Base-by-base conservation (phyloP, 2,329 filamentous ascomycete species). In the Cercospora berteroae region DNA sequence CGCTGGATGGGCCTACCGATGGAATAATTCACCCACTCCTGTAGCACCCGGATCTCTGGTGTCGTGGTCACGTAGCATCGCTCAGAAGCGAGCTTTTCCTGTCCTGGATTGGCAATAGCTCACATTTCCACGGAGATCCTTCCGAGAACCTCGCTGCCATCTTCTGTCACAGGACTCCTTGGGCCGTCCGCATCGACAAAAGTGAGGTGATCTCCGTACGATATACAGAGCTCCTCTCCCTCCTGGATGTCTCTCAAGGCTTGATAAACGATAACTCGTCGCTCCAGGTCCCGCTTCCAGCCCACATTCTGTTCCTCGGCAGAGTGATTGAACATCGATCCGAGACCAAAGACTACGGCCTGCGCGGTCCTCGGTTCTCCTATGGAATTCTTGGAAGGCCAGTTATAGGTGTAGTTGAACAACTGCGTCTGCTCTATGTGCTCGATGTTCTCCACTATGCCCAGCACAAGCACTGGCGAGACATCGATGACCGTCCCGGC, bases 291-390 rank as follows among this genome's bases (percentile, higher is more conserved):
- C 23, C 84, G 78, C 69, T 80, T 80, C 85, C 85, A 87, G 3
- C 82, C 84, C 4, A 87, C 83, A 72, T 88, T 88, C 70, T 87
- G 85, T 29, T 80, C 70, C 10, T 77, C 71, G 0, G 75, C 77
- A 3, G 84, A 85, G 70, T 88, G 85, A 67, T 88, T 87, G 78
- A 87, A 87, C 83, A 87, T 85, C 64, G 80, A 83, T 16, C 86
- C 86, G 0, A 88, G 77, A 2, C 85, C 85, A 42, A 87, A 79
- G 31, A 87, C 79, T 2, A 87, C 76, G 9, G 84, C 85, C 76
- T 87, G 85, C 0, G 81, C 81, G 36, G 75, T 80, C 27, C 74
- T 74, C 66, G 58, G 55, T 31, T 68, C 50, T 12, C 39, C 8
- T 10, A 63, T 39, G 23, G 18, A 31, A 27, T 64, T 18, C 31